These are phyloP conservation scores for Syncephalastrum sp. DNA, from an alignment of 371 early-diverging fungal species.

Conservation along the genomic window DNA sequence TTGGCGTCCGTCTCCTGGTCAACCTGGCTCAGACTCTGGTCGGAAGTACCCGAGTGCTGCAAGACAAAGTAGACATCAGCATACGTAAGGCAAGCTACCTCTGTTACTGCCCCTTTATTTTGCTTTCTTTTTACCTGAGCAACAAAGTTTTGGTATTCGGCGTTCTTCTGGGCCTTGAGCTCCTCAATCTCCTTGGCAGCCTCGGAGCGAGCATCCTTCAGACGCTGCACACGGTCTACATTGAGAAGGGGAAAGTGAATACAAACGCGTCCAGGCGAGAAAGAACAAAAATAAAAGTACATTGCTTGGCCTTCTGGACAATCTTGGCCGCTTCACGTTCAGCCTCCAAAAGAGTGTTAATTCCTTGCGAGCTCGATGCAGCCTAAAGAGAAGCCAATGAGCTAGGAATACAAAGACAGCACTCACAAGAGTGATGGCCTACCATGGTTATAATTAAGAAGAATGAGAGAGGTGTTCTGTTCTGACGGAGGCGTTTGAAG, in stretches of 20 bases:
- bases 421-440: too few relatives aligned
- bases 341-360: conserved; percentile 83
- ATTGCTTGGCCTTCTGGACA: conserved; percentile 90
- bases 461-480: too few relatives aligned
- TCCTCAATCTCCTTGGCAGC: conserved; percentile 91
- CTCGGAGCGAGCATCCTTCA: conserved; percentile 93
- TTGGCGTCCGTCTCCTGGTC: conserved; percentile 79
- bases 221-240: conserved; percentile 86
- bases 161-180: conserved; percentile 81
- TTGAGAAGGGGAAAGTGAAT: neutral
- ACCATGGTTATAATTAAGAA: too few relatives aligned
- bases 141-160: conserved; percentile 81
- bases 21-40: conserved; percentile 67
- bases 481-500: too few relatives aligned
- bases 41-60: conserved; percentile 79
- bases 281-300: conserved; percentile 49
- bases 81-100: neutral
- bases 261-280: neutral
- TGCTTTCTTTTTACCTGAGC: conserved; percentile 57
- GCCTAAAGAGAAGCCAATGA: conserved; percentile 35
- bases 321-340: conserved; percentile 87
- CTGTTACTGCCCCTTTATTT: neutral
- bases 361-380: conserved; percentile 77
- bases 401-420: neutral
- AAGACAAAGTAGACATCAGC: conserved; percentile 1